phyloP scores from a whole-genome alignment of 2,329 filamentous ascomycete species.

The Paecilomyces fulvus region DNA sequence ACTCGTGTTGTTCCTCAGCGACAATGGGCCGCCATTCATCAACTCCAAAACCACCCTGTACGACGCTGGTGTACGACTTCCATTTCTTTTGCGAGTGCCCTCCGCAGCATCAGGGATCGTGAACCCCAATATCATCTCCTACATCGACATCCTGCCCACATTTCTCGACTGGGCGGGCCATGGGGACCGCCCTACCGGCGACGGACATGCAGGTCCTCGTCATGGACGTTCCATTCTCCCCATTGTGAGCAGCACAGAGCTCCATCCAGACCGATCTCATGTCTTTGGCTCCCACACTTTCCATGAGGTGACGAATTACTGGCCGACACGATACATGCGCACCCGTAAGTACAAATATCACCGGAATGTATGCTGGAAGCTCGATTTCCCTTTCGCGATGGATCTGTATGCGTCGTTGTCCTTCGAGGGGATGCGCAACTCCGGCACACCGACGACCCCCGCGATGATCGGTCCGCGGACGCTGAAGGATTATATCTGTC shows the following conservation, averaged over 20 bases:
- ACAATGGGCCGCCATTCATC: conserved; percentile 44
- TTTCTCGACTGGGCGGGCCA: conserved; percentile 33
- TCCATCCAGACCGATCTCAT: conserved; percentile 20
- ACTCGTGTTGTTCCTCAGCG: conserved; percentile 40
- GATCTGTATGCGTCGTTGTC: conserved; percentile 39
- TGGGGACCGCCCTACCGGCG: conserved; percentile 3
- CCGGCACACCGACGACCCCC: conserved; percentile 7
- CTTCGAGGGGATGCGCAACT: conserved; percentile 40
- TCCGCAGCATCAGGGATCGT: conserved; percentile 11
- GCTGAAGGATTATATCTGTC: conserved; percentile 37
- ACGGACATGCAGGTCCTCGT: conserved; percentile 6
- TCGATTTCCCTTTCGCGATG: conserved; percentile 43
- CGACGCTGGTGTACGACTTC: conserved; percentile 39
- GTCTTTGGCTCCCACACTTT: conserved; percentile 47
- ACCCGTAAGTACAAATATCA: conserved; percentile 41
- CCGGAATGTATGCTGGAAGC: conserved; percentile 41
- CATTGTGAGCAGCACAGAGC: conserved; percentile 17
- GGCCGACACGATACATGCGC: conserved; percentile 42
- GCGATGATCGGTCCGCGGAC: conserved; percentile 33
- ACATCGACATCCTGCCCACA: conserved; percentile 40
- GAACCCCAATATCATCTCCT: conserved; percentile 41
- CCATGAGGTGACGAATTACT: conserved; percentile 45
- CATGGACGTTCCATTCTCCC: conserved; percentile 33
- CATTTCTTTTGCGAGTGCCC: conserved; percentile 35
- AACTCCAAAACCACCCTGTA: conserved; percentile 46